Base-by-base conservation (phyloP, 1,284 basidiomycete genomes). In the Fomes fomentarius region DNA sequence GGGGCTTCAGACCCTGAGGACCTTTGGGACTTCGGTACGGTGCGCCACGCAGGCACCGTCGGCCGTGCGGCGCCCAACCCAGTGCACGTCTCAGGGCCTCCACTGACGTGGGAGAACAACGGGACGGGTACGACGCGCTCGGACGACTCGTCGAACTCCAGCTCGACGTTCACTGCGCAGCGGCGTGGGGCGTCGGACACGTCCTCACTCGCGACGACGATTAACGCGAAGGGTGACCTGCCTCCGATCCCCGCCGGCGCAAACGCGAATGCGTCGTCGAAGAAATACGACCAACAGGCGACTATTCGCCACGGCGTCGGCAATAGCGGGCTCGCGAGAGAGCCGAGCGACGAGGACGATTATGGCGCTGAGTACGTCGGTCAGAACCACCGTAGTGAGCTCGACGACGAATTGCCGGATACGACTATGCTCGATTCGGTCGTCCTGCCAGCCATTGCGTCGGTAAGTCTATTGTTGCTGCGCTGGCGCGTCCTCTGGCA, bases 371-470 rank as follows among this genome's bases (percentile, higher is more conserved):
- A 78, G 43, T 77, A 79, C 58, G 68, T 71, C 74, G 56, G 45
- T 60, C 70, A 67, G 14, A 51, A 70, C 67, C 56, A 60, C 37
- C 57, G 53, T 28, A 50, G 39, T 15, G 55, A 66, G 21, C 57
- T 60, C 11, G 79, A 81, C 12, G 85, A 86, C 26, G 90, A 91
- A 45, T 80, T 92, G 39, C 87, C 90, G 11, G 91, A 93, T 66
- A 91, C 88, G 25, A 87, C 90, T 22, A 96, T 98, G 86, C 77
- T 97, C 42, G 93, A 96, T 66, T 93, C 93, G n/a, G 95, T 98
- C 30, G 89, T 97, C 54, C 75, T 96, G 33, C 95, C 95, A 21
- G 94, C 94, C 15, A 89, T 97, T 63, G 91, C 92, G 49, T 95
- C 91, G 62, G 95, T 96, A 64, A 72, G 89, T 79, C 28, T 9